A percentile compares a stretch with the other conserved stretches of the same genome.
phyloP scores from a whole-genome alignment of 352 stramenopile genomes.

The Phytophthora syringae region DNA sequence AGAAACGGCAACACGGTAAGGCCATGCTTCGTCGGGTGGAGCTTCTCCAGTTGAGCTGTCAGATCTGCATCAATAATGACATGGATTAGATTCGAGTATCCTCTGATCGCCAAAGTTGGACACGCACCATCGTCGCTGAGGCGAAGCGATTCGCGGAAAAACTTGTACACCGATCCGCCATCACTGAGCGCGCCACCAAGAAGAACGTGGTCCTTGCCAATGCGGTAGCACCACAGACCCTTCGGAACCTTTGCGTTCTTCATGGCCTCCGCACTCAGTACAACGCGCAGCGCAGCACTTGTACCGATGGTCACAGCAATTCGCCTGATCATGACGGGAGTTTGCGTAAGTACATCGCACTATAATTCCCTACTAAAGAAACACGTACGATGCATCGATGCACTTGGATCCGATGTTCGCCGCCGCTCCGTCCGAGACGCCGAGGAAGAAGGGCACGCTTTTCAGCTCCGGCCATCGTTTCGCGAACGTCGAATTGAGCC shows the following conservation, averaged over 20 bases:
- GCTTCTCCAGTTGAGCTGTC: constrained; percentile 46
- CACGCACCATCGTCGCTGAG: constrained; percentile 52
- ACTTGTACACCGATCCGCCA: constrained; percentile 96
- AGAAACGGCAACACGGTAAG: constrained; percentile 94
- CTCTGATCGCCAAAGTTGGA: constrained; percentile 1
- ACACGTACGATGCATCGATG: constrained; percentile 64
- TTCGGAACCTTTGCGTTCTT: constrained; percentile 74
- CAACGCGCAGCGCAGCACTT: constrained; percentile 92
- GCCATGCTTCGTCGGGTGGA: constrained; percentile 66
- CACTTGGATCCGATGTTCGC: constrained; percentile 97
- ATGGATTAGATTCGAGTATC: neutral
- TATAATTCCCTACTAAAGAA: neutral
- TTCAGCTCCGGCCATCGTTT: constrained; percentile 81
- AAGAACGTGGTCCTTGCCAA: constrained; percentile 85
- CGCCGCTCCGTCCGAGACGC: constrained; percentile 93
- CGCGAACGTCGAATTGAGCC: constrained; percentile 55
- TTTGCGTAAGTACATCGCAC: constrained; percentile 13
- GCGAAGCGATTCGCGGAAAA: constrained; percentile 81
- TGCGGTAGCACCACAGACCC: constrained; percentile 95
- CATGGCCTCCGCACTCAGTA: constrained; percentile 64
- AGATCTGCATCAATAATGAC: constrained; percentile 17
- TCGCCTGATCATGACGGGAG: constrained; percentile 42
- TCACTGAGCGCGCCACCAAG: constrained; percentile 96
- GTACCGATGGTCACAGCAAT: constrained; percentile 96
- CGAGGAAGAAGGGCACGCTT: constrained; percentile 84